Base-by-base conservation (phyloP, 352 stramenopile genomes). In the Phytophthora tubulina region DNA sequence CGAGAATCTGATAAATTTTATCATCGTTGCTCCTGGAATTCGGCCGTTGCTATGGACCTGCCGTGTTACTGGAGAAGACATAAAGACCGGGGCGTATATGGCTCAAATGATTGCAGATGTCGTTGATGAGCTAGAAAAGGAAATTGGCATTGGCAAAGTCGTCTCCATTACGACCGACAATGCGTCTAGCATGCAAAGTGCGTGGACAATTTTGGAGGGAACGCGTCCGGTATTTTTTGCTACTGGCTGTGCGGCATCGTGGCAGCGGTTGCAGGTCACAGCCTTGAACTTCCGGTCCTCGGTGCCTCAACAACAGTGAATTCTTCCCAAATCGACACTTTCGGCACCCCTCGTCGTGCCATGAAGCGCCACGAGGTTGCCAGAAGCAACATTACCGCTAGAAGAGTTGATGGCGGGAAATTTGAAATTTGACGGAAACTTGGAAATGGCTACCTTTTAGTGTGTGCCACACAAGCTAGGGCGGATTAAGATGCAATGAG, bases 1-100 rank as follows among this genome's bases (percentile, higher is more conserved):
- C 5, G 38, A 69, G 21, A 62, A 32, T 15, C 38, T 57, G 4
- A 56, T 69, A 2, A 57, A 69, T 15, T 62, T 62, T 41, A 62
- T 63, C 11, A 17, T 69, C 2, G 45, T 44, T 21, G 52, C 52
- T 21, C 51, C 41, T 1, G n/a, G 35, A 4, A 62, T 58, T 35
- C 10, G 51, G 0, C 33, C 52, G 5, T 39, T 69, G 6, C 41
- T 69, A 14, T 68, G 50, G 39, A 54, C 30, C 9, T 68, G 36
- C 21, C 52, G 52, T 6, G 62, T 53, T 3, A 69, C 62, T 6
- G 50, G 51, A 30, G 50, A 54, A 48, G 41, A 54, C 11, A 38
- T 31, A 14, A 60, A 68, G 31, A 49, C 60, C 46, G 48, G 48
- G 1, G 46, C 8, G 13, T 61, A 56, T 32, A 60, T 68, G n/a